Percentiles rank a stretch among this genome's conserved stretches.
Evolutionary conservation across 1,139 yeast genomes (phyloP).

Genomic region (Debaryomyces sp.): DNA sequence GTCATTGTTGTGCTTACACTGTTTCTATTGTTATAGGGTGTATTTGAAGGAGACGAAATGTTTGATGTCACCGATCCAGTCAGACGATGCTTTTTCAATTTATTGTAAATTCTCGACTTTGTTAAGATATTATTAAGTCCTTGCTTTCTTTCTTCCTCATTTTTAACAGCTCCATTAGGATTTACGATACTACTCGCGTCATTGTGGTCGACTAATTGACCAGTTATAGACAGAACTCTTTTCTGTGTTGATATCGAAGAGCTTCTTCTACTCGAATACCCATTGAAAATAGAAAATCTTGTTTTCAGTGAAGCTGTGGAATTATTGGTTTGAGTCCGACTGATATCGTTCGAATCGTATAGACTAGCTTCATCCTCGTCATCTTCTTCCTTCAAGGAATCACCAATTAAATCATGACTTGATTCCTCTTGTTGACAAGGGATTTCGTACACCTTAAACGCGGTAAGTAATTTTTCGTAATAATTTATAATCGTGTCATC

Average conservation of each 20-base stretch:
- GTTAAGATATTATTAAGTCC: slow-evolving; percentile 35
- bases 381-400: slow-evolving; percentile 18
- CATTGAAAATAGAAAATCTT: slow-evolving; percentile 20
- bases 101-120: slow-evolving; percentile 41
- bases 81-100: slow-evolving; percentile 43
- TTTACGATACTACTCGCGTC: background rate
- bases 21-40: slow-evolving; percentile 25
- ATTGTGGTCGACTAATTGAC: slow-evolving; percentile 13
- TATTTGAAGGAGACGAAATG: slow-evolving; percentile 22
- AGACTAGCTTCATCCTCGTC: slow-evolving; percentile 22
- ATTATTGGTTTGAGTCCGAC: slow-evolving; percentile 24
- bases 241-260: slow-evolving; percentile 20
- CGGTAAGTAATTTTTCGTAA: slow-evolving; percentile 39
- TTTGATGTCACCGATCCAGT: slow-evolving; percentile 33
- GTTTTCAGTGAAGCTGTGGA: slow-evolving; percentile 22
- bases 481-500: slow-evolving; percentile 37
- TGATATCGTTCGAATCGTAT: slow-evolving; percentile 19
- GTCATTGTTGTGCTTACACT: slow-evolving; percentile 29
- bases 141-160: slow-evolving; percentile 27
- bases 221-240: slow-evolving; percentile 30
- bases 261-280: slow-evolving; percentile 13
- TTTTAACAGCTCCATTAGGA: slow-evolving; percentile 12
- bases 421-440: slow-evolving; percentile 14
- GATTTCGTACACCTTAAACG: slow-evolving; percentile 39
- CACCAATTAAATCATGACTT: background rate